Percentiles rank a stretch among this genome's conserved stretches.
These are phyloP conservation scores for Sporothrix variecibatus DNA, from an alignment of 2,329 filamentous ascomycete species.

Conservation along the genomic window DNA sequence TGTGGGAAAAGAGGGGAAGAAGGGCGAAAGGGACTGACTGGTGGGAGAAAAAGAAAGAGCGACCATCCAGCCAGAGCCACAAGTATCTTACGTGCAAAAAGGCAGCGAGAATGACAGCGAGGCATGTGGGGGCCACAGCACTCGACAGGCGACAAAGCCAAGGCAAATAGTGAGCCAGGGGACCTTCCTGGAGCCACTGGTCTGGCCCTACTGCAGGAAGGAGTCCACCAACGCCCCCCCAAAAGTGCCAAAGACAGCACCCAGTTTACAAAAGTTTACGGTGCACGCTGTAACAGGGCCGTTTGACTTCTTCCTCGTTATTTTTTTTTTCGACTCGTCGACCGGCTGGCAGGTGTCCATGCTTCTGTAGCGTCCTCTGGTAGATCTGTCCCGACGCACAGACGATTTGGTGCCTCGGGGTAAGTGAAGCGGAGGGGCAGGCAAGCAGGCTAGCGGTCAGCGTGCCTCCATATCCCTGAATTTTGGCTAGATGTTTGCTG, in stretches of 20 bases:
- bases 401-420: constrained; percentile 20
- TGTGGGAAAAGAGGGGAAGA: background rate
- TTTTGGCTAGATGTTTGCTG: background rate
- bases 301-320: background rate
- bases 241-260: background rate
- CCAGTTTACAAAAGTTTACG: background rate
- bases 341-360: constrained; percentile 13
- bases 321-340: background rate
- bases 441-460: background rate
- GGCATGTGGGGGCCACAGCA: constrained; percentile 9
- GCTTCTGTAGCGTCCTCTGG: constrained; percentile 14
- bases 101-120: constrained; percentile 30
- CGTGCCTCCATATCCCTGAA: background rate
- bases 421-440: constrained; percentile 1
- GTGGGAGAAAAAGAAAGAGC: background rate
- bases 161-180: background rate
- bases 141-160: background rate
- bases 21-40: background rate
- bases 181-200: background rate
- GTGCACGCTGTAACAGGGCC: background rate
- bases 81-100: constrained; percentile 22
- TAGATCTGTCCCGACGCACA: constrained; percentile 25
- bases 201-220: background rate
- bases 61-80: background rate
- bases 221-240: background rate